These are phyloP conservation scores for Naganishia vaughanmartiniae DNA, from an alignment of 768 basidiomycete species.

Conservation along the genomic window DNA sequence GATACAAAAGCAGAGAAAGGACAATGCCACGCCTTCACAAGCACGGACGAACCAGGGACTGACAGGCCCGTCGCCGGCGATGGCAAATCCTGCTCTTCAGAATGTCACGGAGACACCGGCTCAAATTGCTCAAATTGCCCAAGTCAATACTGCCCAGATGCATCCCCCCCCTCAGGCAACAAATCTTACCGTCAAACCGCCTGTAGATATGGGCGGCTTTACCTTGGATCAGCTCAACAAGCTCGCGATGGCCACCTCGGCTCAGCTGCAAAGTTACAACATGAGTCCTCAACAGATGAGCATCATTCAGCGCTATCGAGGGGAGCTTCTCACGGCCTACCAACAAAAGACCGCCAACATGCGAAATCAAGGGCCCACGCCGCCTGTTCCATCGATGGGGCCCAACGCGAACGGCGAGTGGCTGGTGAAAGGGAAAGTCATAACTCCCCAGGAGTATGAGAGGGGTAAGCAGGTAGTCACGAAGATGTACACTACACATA, in stretches of 20 bases:
- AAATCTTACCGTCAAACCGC: not conserved
- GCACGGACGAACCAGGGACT: not conserved
- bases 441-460: constrained; percentile 16
- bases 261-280: not conserved
- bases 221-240: constrained; percentile 23
- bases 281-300: constrained; percentile 15
- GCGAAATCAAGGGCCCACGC: not conserved
- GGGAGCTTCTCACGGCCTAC: not conserved
- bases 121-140: not conserved
- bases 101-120: not conserved
- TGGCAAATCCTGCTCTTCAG: not conserved
- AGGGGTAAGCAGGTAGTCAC: constrained; percentile 12
- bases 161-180: not conserved
- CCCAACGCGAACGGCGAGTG: constrained; percentile 20
- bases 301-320: constrained; percentile 11
- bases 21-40: not conserved
- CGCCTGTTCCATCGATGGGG: not conserved
- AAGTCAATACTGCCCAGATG: not conserved
- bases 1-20: constrained; percentile 15
- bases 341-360: constrained; percentile 8
- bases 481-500: constrained; percentile 16
- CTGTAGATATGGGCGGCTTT: constrained; percentile 16
- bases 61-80: not conserved
- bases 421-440: constrained; percentile 15
- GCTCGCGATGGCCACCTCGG: constrained; percentile 7